These are phyloP conservation scores for Phytophthora niederhauseri DNA, from an alignment of 352 stramenopile species.

Conservation along the genomic window DNA sequence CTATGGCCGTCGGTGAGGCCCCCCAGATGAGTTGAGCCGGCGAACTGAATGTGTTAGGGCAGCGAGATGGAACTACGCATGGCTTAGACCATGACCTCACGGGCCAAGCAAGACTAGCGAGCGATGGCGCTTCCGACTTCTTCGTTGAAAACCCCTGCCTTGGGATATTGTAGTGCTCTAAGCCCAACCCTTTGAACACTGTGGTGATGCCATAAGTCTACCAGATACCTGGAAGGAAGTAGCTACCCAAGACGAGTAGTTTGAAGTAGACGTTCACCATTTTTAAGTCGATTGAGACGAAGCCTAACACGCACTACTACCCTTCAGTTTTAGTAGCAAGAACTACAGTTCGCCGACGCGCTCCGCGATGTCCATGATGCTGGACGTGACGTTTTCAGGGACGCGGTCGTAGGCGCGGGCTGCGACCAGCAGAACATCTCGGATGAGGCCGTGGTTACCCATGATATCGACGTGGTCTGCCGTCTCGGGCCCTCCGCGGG, in stretches of 20 bases:
- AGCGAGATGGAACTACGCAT: conserved; percentile 1
- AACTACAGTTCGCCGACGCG: conserved; percentile 53
- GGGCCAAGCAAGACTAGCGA: neutral
- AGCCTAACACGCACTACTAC: no score
- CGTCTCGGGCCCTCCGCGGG: conserved; percentile 71
- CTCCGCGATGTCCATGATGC: conserved; percentile 67
- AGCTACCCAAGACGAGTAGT: no score
- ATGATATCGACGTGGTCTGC: conserved; percentile 97
- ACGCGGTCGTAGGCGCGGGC: conserved; percentile 74
- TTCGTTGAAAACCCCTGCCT: conserved; percentile 8
- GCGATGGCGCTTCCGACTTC: conserved; percentile 7
- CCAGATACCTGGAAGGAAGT: conserved; percentile 5
- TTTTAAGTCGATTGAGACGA: no score
- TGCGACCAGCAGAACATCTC: conserved; percentile 66
- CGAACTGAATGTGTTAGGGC: conserved; percentile 1
- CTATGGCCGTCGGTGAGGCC: conserved; percentile 31
- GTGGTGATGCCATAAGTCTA: conserved; percentile 6
- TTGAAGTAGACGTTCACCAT: conserved; percentile 6
- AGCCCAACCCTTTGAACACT: conserved; percentile 13
- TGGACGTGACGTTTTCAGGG: conserved; percentile 69
- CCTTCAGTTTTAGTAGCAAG: neutral
- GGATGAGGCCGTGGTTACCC: conserved; percentile 93
- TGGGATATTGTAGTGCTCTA: conserved; percentile 1
- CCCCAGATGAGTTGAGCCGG: neutral
- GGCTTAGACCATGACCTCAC: neutral